Conservation (phyloP, 2,329 filamentous ascomycete genomes). For the Keithomyces neogunnii region DNA sequence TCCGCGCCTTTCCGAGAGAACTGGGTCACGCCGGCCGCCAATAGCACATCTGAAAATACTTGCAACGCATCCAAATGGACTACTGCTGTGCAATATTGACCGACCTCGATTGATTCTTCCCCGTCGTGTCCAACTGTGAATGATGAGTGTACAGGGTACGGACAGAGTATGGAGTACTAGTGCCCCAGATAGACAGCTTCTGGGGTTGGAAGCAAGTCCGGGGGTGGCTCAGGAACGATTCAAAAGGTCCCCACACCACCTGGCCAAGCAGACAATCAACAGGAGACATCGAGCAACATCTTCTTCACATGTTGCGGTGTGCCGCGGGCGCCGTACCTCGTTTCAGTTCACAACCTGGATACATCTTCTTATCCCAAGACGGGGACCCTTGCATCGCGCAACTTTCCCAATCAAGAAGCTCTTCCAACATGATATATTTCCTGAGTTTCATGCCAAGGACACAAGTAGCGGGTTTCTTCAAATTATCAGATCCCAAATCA, state of each 20-base stretch:
- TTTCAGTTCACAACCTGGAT: too few species aligned
- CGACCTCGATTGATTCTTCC: too few species aligned
- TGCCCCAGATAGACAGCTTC: neutral
- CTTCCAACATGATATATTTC: neutral
- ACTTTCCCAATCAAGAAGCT: neutral
- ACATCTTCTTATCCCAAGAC: neutral
- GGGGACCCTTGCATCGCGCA: too few species aligned
- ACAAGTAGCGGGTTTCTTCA: conserved; percentile 12
- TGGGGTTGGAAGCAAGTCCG: neutral
- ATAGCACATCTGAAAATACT: neutral
- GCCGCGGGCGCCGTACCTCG: too few species aligned
- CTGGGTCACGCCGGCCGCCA: neutral
- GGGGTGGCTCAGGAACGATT: conserved; percentile 1
- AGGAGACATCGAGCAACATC: too few species aligned
- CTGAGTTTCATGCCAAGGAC: too few species aligned
- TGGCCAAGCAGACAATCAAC: neutral
- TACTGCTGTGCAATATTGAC: too few species aligned
- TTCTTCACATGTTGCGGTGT: too few species aligned
- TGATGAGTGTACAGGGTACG: neutral
- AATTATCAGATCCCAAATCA: conserved; percentile 69
- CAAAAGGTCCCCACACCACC: conserved; percentile 2
- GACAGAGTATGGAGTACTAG: neutral
- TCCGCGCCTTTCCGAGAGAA: conserved; percentile 3
- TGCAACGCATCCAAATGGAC: too few species aligned
- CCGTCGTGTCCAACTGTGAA: neutral